phyloP scores from a whole-genome alignment of 192 early-diverging fungal species.

The Lobosporangium transversale region DNA sequence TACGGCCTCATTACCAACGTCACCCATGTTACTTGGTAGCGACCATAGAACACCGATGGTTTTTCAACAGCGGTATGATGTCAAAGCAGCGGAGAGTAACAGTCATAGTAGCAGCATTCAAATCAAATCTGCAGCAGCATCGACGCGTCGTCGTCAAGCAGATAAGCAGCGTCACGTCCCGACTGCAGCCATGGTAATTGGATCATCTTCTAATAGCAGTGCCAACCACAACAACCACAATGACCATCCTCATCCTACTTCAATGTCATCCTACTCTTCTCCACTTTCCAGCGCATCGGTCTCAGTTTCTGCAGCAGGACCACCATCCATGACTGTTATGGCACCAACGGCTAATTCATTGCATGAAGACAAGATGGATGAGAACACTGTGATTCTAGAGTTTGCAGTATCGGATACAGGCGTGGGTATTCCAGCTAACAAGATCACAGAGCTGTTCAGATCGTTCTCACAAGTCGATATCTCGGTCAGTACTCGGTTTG shows the following conservation, averaged over 20 bases:
- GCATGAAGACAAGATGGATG: slow-evolving; percentile 28
- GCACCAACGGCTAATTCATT: slow-evolving; percentile 49
- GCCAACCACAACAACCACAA: too few species aligned
- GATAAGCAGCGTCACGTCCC: slow-evolving; percentile 6
- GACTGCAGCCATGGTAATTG: neutral
- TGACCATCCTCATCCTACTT: too few species aligned
- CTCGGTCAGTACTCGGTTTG: slow-evolving; percentile 64
- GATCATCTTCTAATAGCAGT: too few species aligned
- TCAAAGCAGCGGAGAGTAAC: slow-evolving; percentile 14
- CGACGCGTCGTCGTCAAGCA: slow-evolving; percentile 29
- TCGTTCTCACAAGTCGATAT: slow-evolving; percentile 74
- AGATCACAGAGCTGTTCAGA: slow-evolving; percentile 62
- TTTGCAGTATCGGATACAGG: slow-evolving; percentile 51
- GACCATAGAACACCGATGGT: slow-evolving; percentile 42
- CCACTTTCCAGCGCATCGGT: neutral
- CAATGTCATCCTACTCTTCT: neutral
- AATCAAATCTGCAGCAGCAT: slow-evolving; percentile 19
- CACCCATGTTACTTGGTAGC: slow-evolving; percentile 34
- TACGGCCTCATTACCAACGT: slow-evolving; percentile 11
- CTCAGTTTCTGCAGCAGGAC: neutral
- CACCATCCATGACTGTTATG: slow-evolving; percentile 36
- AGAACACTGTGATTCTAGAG: slow-evolving; percentile 44
- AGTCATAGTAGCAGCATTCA: neutral
- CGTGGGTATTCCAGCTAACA: slow-evolving; percentile 49
- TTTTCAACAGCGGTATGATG: slow-evolving; percentile 49